Base-by-base conservation (phyloP, 257 asterid species). In the Sherardia arvensis region DNA sequence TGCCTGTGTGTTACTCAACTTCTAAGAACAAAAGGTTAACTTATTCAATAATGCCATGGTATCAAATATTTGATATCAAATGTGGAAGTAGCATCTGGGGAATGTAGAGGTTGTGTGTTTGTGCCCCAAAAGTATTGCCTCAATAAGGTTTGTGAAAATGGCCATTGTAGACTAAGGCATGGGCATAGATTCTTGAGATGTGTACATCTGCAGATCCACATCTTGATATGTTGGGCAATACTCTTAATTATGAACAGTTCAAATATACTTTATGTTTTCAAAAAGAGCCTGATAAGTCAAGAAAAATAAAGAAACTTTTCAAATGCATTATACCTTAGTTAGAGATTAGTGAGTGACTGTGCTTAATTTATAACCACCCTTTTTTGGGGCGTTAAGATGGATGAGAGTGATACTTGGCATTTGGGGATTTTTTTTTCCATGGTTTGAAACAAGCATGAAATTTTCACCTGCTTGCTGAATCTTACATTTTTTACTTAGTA, bases 51-150 rank as follows among this genome's bases (percentile, higher is more conserved):
- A 47, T 10, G 26, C 22, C 71, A 38, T 32, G 21, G 15, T 20
- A 1, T 57, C 21, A n/a, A n/a, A n/a, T n/a, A n/a, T n/a, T n/a
- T 32, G 21, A 8, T 20, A 1, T 57, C 21, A 54, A 8, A 7
- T n/a, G 47, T 62, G 32, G 66, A 14, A 58, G 62, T 54, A 54
- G 53, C 32, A 54, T 18, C 10, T n/a, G 30, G 47, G 21, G 66
- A 30, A 58, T 26, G 29, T 26, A 55, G 61, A 55, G 38, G 62
- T 33, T 57, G 23, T 25, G 26, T 48, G 5, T 48, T n/a, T 21
- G 26, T 49, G 25, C n/a, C n/a, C 6, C n/a, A 15, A 45, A 45
- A 14, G n/a, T 45, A 8, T 45, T 45, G 53, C 53, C 7, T 45
- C 21, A 45, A 49, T 11, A n/a, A 30, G 15, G 38, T 6, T 15